Base-by-base conservation (phyloP, 495 filamentous ascomycete genomes). In the Geoglossum glabrum region DNA sequence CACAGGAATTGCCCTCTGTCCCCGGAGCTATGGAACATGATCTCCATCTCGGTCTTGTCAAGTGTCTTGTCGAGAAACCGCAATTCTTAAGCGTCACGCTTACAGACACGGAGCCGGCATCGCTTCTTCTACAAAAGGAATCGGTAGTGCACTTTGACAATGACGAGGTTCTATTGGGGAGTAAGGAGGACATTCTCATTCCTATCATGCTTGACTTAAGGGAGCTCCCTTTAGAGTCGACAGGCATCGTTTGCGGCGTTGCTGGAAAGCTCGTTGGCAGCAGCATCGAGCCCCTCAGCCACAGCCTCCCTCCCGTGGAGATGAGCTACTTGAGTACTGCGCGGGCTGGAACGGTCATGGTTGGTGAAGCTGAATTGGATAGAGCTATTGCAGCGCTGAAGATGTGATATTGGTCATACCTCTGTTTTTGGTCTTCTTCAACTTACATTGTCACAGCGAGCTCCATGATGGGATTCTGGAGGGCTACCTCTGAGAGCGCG, bases 221-320 rank as follows among this genome's bases (percentile, higher is more conserved):
- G 23, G 80, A 82, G 30, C 73, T 97, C 2, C 87, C 90, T 0
- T 74, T 89, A 25, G 90, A 95, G 68, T 88, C 86, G 3, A 94
- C 88, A 0, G 92, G 92, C 34, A 95, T 96, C 56, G 87, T 96
- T 36, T 94, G 87, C 62, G 90, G 90, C 8, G 86, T 96, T 21
- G 90, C 90, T 0, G 85, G 87, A 15, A 78, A 78, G 60, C 73
- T 95, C 43, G 85, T 86, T 1, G 77, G 79, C 23, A 45, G n/a
- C 10, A 62, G 56, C 56, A 25, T 43, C 7, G 50, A 43, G 3
- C 38, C 56, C 21, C 43, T 55, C 11, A 50, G 9, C 61, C 17
- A 67, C 64, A 0, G 71, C 73, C 59, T 67, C 65, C 38, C 65
- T 73, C 8, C 64, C 70, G 76, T 88, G n/a, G 90, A 95, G 69